phyloP scores from a whole-genome alignment of 2,329 filamentous ascomycete genomes.

The Pseudovirgaria hyperparasitica region DNA sequence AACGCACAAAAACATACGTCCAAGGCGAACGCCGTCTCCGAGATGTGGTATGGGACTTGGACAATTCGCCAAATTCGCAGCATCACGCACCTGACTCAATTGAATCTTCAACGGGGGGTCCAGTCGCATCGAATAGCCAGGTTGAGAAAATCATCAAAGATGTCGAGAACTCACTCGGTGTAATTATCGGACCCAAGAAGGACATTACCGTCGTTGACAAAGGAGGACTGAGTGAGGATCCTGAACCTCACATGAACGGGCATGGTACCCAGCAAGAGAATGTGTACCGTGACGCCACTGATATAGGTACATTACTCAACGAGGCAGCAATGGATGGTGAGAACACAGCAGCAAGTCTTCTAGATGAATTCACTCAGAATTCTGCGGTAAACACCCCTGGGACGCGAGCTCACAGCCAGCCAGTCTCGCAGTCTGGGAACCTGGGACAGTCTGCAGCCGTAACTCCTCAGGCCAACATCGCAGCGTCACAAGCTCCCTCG shows the following conservation, averaged over 20 bases:
- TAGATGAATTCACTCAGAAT: conserved; percentile 56
- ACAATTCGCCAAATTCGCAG: conserved; percentile 30
- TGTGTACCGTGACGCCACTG: conserved; percentile 12
- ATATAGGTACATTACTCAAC: conserved; percentile 11
- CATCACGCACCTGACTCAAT: conserved; percentile 10
- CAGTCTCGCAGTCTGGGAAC: conserved; percentile 43
- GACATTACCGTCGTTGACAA: conserved; percentile 61
- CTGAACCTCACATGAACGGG: conserved; percentile 14
- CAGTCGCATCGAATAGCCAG: conserved; percentile 33
- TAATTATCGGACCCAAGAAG: conserved; percentile 51
- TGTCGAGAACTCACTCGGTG: conserved; percentile 59
- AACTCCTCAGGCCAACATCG: conserved; percentile 40
- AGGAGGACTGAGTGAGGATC: conserved; percentile 56
- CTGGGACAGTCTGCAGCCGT: conserved; percentile 46
- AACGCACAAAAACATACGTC: conserved; percentile 55
- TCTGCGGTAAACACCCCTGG: conserved; percentile 47
- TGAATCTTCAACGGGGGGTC: conserved; percentile 13
- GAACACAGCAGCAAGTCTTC: conserved; percentile 42
- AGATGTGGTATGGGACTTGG: conserved; percentile 44
- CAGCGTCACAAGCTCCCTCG: conserved; percentile 14
- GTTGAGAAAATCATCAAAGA: conserved; percentile 64
- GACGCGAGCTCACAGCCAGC: conserved; percentile 42
- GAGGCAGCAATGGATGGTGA: conserved; percentile 20
- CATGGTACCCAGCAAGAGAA: conserved; percentile 16
- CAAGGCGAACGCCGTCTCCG: conserved; percentile 67